Conservation (phyloP, 2,329 filamentous ascomycete species). For the Colletotrichum tropicale region DNA sequence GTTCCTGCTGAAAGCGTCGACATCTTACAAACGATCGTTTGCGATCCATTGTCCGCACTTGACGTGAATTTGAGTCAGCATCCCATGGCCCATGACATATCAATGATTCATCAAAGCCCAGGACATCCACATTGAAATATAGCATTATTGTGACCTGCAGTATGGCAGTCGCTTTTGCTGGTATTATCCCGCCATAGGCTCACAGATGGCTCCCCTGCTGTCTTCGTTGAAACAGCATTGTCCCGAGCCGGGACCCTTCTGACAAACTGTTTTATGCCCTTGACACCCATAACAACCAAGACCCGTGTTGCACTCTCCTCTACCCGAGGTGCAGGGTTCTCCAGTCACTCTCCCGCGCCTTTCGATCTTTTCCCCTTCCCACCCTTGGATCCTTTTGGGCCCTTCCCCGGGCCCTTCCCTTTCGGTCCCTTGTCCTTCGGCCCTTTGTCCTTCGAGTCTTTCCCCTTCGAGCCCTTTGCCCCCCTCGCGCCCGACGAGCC, state of each 20-base stretch:
- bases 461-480: not conserved
- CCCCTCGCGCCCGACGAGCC: not conserved
- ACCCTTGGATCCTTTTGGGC: not conserved
- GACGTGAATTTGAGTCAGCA: too few relatives aligned
- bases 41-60: too few relatives aligned
- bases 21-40: not conserved
- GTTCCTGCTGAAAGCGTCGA: not conserved
- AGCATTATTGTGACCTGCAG: not conserved
- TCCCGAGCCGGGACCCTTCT: not conserved
- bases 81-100: too few relatives aligned
- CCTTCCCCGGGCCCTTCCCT: not conserved
- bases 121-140: rapidly evolving
- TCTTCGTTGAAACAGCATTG: not conserved
- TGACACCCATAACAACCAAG: slow-evolving; percentile 1
- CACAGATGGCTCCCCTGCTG: not conserved
- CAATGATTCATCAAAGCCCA: not conserved
- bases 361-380: not conserved
- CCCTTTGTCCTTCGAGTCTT: not conserved
- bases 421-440: not conserved
- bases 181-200: not conserved
- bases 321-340: not conserved
- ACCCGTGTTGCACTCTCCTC: not conserved
- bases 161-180: not conserved
- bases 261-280: not conserved
- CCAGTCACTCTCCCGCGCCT: not conserved